Evolutionary conservation across 495 filamentous ascomycete genomes (phyloP).

Genomic region (Parachaetomium inaequale): DNA sequence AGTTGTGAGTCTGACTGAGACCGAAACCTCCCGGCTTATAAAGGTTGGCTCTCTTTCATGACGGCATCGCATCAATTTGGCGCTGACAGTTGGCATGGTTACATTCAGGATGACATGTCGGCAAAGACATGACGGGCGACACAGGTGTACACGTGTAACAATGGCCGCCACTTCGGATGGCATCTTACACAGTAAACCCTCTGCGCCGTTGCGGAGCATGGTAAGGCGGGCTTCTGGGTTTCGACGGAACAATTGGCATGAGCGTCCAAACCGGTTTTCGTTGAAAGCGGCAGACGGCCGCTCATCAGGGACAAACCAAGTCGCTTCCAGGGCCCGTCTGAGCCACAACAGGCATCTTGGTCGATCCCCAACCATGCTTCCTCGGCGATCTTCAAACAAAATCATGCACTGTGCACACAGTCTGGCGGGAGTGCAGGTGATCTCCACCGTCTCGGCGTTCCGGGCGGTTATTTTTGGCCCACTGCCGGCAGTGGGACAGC

Average conservation of each 20-base stretch:
- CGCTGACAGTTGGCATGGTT: too few relatives aligned
- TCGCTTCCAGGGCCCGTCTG: not conserved
- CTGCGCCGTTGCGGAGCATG: too few relatives aligned
- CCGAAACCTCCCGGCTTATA: too few relatives aligned
- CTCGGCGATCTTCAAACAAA: not conserved
- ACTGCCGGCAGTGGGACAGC: not conserved
- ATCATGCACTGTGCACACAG: not conserved
- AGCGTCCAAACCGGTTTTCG: not conserved
- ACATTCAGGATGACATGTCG: too few relatives aligned
- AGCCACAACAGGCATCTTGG: conserved; percentile 1
- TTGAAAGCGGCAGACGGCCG: not conserved
- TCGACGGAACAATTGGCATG: not conserved
- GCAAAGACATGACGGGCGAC: too few relatives aligned
- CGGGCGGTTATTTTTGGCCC: conserved; percentile 5
- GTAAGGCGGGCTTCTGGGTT: too few relatives aligned
- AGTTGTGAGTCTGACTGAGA: too few relatives aligned
- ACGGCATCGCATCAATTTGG: too few relatives aligned
- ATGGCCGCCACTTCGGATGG: too few relatives aligned
- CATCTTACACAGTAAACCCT: too few relatives aligned
- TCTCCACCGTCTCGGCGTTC: not conserved
- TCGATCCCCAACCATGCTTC: conserved; percentile 1
- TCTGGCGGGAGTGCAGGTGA: not conserved
- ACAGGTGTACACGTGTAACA: too few relatives aligned
- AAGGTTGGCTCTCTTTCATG: too few relatives aligned
- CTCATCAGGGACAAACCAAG: conserved; percentile 2